Base-by-base conservation (phyloP, 371 early-diverging fungal species). In the Apophysomyces ossiformis region DNA sequence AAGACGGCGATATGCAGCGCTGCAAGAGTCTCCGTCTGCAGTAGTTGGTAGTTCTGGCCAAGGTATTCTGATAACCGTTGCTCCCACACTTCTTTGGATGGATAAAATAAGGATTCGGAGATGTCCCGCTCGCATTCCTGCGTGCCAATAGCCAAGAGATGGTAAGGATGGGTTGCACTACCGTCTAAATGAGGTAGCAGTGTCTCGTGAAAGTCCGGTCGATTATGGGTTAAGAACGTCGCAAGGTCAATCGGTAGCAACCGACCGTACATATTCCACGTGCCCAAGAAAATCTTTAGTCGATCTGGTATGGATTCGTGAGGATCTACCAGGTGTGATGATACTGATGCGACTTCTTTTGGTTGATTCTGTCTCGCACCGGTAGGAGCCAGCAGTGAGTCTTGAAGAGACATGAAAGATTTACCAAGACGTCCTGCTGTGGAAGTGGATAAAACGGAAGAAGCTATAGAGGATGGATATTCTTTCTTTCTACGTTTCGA, bases 251-350 rank as follows among this genome's bases (percentile, higher is more conserved):
- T 72, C 13, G 74, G 76, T 15, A 76, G 41, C 16, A 90, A 78
- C 35, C 87, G 77, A 2, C 91, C 92, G 71, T 89, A 85, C 89
- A 92, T 89, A 64, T 92, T 92, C 90, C 91, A 92, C 5, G 92
- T 92, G 9, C 88, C 89, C 8, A 90, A 74, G 75, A 85, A 90
- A 16, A 92, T 77, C 45, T 86, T 86, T 32, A 88, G 79, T 39
- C 78, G 64, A 43, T 79, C 70, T 12, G 71, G 64, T 15, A 60
- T 43, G 15, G 37, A 15, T 32, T 58, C 32, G 9, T 11, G 32
- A 21, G 59, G 43, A 58, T 37, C 59, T 39, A 41, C 59, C 59
- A 41, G 37, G 8, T 37, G 18, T n/a, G 59, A 58, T 39, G 59
- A 37, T 36, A 37, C 59, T 36, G 54, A 50, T n/a, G 54, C 16